Conservation (phyloP, 768 basidiomycete genomes). For the Phallus indusiatus region DNA sequence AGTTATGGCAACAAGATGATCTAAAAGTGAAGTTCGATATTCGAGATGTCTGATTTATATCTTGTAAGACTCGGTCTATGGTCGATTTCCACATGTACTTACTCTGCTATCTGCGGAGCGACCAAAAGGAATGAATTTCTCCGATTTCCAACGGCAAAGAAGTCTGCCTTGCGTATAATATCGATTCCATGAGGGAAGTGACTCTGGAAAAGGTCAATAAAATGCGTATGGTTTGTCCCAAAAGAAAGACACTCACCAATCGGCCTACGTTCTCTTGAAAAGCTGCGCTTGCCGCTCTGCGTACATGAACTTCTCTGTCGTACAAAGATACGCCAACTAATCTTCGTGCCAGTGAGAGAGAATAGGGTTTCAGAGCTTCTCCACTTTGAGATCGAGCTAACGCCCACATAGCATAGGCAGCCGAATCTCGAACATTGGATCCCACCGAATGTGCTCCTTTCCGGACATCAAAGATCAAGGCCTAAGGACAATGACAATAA, state of each 20-base stretch:
- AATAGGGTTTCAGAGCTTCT: slow-evolving; percentile 48
- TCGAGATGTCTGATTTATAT: slow-evolving; percentile 52
- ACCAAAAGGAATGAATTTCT: slow-evolving; percentile 78
- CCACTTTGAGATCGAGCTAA: slow-evolving; percentile 71
- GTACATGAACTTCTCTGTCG: slow-evolving; percentile 91
- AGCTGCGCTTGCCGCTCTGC: slow-evolving; percentile 92
- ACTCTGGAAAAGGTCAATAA: slow-evolving; percentile 41
- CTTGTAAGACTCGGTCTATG: slow-evolving; percentile 8
- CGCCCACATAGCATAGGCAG: slow-evolving; percentile 92
- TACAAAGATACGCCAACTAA: slow-evolving; percentile 77
- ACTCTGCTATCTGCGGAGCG: slow-evolving; percentile 84
- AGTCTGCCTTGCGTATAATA: slow-evolving; percentile 85
- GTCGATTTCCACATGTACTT: slow-evolving; percentile 23
- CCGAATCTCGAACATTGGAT: slow-evolving; percentile 88
- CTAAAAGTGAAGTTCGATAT: slow-evolving; percentile 60
- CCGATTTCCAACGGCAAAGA: slow-evolving; percentile 84
- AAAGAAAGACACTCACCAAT: slow-evolving; percentile 46
- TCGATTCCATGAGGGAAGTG: slow-evolving; percentile 93
- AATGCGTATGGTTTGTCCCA: not conserved
- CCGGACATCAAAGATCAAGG: slow-evolving; percentile 83
- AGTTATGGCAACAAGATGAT: slow-evolving; percentile 65
- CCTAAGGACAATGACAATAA: slow-evolving; percentile 35
- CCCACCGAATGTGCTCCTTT: slow-evolving; percentile 92
- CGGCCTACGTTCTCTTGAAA: slow-evolving; percentile 96
- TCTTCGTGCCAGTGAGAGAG: slow-evolving; percentile 52